phyloP scores from a whole-genome alignment of 2,329 filamentous ascomycete species.

The Botrytis elliptica region DNA sequence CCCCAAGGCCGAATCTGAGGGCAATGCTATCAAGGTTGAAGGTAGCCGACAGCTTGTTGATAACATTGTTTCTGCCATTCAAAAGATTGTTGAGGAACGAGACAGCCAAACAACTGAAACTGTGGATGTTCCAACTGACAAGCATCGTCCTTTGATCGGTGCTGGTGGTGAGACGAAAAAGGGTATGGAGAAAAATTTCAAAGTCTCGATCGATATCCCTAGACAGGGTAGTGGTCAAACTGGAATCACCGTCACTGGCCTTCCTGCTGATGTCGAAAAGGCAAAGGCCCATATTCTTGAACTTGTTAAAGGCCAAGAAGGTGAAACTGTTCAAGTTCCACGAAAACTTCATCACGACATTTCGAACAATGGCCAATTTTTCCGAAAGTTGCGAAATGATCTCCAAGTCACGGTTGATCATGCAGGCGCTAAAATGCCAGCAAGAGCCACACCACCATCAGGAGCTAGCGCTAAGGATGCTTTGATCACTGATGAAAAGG shows the following conservation, averaged over 20 bases:
- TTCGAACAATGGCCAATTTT: slow-evolving; percentile 87
- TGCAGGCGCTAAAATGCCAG: slow-evolving; percentile 72
- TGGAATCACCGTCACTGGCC: slow-evolving; percentile 81
- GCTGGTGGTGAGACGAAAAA: slow-evolving; percentile 86
- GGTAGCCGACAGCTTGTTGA: slow-evolving; percentile 81
- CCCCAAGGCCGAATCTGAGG: slow-evolving; percentile 81
- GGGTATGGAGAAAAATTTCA: slow-evolving; percentile 81
- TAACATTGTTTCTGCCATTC: slow-evolving; percentile 80
- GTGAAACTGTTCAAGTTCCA: slow-evolving; percentile 83
- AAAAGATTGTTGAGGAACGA: slow-evolving; percentile 77
- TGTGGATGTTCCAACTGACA: slow-evolving; percentile 81
- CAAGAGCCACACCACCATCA: slow-evolving; percentile 60
- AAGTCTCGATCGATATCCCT: slow-evolving; percentile 84
- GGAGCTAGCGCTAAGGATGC: slow-evolving; percentile 67
- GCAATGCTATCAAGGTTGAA: slow-evolving; percentile 83
- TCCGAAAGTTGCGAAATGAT: slow-evolving; percentile 84
- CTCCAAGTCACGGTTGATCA: slow-evolving; percentile 90
- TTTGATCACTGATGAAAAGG: slow-evolving; percentile 87
- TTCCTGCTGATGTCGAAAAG: slow-evolving; percentile 73
- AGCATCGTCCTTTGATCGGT: slow-evolving; percentile 89
- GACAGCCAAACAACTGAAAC: slow-evolving; percentile 77
- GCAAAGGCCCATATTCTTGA: slow-evolving; percentile 82
- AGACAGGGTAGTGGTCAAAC: slow-evolving; percentile 82
- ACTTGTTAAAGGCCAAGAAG: slow-evolving; percentile 81
- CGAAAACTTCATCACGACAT: slow-evolving; percentile 79